phyloP scores from a whole-genome alignment of 1,139 yeast species.

The Debaryomycetaceae sp. region DNA sequence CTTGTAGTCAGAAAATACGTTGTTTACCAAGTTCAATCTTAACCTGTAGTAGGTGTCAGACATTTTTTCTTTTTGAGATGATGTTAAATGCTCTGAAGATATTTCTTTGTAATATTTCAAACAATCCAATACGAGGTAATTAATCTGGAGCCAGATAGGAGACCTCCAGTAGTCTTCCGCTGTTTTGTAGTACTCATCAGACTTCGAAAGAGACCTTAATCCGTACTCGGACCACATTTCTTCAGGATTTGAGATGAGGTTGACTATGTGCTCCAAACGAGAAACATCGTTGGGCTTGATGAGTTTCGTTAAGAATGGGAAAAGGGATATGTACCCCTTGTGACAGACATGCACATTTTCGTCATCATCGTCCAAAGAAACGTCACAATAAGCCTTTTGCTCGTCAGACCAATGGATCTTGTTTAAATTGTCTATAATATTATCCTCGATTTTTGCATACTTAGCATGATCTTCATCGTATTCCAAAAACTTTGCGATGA shows the following conservation, averaged over 20 bases:
- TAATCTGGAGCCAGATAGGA: conserved; percentile 90
- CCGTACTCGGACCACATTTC: conserved; percentile 81
- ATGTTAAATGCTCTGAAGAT: conserved; percentile 18
- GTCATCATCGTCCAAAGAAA: conserved; percentile 70
- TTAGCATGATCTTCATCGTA: conserved; percentile 52
- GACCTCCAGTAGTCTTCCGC: conserved; percentile 97
- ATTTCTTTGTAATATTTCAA: conserved; percentile 50
- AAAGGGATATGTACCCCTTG: conserved; percentile 80
- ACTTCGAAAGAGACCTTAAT: conserved; percentile 72
- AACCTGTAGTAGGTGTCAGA: conserved; percentile 49
- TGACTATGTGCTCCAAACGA: conserved; percentile 51
- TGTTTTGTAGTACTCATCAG: conserved; percentile 63
- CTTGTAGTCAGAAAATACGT: conserved; percentile 66
- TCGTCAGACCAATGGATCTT: conserved; percentile 76
- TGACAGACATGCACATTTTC: conserved; percentile 70
- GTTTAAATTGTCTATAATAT: conserved; percentile 62
- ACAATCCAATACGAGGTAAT: conserved; percentile 75
- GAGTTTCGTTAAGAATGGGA: conserved; percentile 80
- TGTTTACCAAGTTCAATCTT: conserved; percentile 64
- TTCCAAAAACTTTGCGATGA: conserved; percentile 66
- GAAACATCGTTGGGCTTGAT: conserved; percentile 50
- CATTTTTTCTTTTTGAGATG: conserved; percentile 33
- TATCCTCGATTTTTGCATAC: conserved; percentile 52
- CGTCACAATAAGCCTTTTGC: conserved; percentile 75
- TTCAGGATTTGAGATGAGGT: conserved; percentile 62